phyloP scores from a whole-genome alignment of 2,329 filamentous ascomycete genomes.

The Graphiopsis chlorocephala region DNA sequence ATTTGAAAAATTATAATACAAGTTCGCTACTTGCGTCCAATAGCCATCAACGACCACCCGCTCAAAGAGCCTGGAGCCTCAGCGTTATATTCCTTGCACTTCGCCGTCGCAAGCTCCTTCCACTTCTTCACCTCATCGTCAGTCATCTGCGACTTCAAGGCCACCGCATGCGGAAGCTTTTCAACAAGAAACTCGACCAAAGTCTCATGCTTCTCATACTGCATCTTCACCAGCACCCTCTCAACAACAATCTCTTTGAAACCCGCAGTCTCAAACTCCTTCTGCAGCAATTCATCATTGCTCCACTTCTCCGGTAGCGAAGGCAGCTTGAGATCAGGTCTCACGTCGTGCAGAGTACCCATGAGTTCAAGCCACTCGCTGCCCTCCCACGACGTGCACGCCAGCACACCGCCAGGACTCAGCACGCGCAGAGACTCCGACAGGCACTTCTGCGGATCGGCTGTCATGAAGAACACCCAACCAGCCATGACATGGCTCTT shows the following conservation, averaged over 20 bases:
- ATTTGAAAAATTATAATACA: neutral
- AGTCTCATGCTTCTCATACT: slow-evolving; percentile 22
- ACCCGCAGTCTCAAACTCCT: slow-evolving; percentile 29
- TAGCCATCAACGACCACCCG: slow-evolving; percentile 28
- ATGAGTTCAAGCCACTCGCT: slow-evolving; percentile 31
- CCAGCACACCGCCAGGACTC: slow-evolving; percentile 24
- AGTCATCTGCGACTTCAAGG: slow-evolving; percentile 22
- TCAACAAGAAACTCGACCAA: slow-evolving; percentile 23
- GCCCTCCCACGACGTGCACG: slow-evolving; percentile 29
- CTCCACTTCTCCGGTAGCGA: slow-evolving; percentile 29
- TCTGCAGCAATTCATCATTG: slow-evolving; percentile 18
- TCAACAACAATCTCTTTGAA: slow-evolving; percentile 28
- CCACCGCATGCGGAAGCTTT: slow-evolving; percentile 28
- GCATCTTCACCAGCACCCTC: slow-evolving; percentile 27
- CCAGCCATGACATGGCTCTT: slow-evolving; percentile 32
- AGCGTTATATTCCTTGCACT: slow-evolving; percentile 23
- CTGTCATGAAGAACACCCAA: slow-evolving; percentile 34
- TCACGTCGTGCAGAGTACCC: slow-evolving; percentile 20
- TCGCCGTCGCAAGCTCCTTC: slow-evolving; percentile 20
- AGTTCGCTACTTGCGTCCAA: slow-evolving; percentile 26
- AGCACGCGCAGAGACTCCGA: slow-evolving; percentile 28
- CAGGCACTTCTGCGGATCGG: slow-evolving; percentile 27
- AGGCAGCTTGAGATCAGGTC: slow-evolving; percentile 22
- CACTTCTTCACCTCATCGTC: slow-evolving; percentile 24
- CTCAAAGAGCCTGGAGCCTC: slow-evolving; percentile 27